A percentile compares a stretch with the other conserved stretches of the same genome.
phyloP scores from a whole-genome alignment of 225 moss, liverwort and hornwort genomes.

The Anthoceros angustus region DNA sequence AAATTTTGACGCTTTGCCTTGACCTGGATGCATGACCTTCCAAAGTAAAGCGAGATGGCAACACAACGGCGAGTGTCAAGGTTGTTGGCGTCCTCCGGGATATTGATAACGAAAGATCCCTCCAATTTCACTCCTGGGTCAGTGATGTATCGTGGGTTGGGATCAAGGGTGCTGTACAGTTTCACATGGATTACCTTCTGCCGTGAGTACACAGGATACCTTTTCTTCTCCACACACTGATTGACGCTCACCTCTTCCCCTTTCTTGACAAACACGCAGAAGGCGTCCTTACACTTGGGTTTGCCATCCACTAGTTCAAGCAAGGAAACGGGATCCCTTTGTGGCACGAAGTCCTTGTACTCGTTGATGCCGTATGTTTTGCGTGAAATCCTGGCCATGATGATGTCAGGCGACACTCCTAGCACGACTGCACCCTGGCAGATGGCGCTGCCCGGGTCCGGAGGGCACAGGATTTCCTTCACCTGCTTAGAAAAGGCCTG shows the following conservation, averaged over 20 bases:
- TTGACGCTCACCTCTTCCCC: conserved; percentile 15
- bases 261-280: not conserved
- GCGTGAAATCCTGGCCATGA: not conserved
- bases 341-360: not conserved
- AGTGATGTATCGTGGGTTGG: conserved; percentile 5
- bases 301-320: not conserved
- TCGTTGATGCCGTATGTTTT: conserved; percentile 4
- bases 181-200: not conserved
- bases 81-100: not conserved
- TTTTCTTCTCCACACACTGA: not conserved
- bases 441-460: conserved; percentile 5
- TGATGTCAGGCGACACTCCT: not conserved
- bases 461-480: not conserved
- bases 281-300: not conserved
- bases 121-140: conserved; percentile 11
- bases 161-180: not conserved
- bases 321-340: not conserved
- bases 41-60: conserved; percentile 15
- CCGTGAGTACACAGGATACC: not conserved
- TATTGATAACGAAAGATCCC: not conserved
- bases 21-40: conserved; percentile 11
- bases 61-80: not conserved
- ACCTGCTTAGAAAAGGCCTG: not conserved
- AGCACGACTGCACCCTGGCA: not conserved
- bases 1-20: conserved; percentile 14